phyloP scores from a whole-genome alignment of 1,284 basidiomycete genomes.

The Peniophora sp. region DNA sequence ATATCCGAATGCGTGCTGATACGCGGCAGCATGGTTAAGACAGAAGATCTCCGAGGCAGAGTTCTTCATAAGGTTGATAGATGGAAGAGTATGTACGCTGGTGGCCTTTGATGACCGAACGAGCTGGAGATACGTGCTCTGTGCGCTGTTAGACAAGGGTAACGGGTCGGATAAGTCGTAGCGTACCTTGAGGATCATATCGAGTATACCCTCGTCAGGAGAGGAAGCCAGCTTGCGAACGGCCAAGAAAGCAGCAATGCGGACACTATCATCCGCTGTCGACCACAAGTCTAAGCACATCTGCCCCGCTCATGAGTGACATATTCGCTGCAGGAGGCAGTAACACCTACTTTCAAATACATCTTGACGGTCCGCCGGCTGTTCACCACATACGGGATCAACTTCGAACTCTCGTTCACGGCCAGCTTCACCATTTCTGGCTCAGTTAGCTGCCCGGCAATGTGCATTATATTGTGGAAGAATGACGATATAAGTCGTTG shows the following conservation, averaged over 20 bases:
- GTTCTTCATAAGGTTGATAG: constrained; percentile 97
- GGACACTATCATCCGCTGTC: constrained; percentile 71
- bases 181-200: constrained; percentile 79
- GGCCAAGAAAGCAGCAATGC: constrained; percentile 86
- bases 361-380: constrained; percentile 79
- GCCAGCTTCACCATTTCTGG: constrained; percentile 65
- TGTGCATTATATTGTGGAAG: constrained; percentile 78
- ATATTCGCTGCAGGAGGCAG: background rate
- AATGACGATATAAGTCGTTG: constrained; percentile 87
- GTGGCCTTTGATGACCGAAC: constrained; percentile 81
- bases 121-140: constrained; percentile 83
- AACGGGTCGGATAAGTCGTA: constrained; percentile 2
- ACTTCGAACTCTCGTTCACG: constrained; percentile 75
- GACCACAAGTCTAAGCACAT: constrained; percentile 83
- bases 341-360: constrained; percentile 68
- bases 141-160: constrained; percentile 2
- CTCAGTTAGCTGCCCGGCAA: constrained; percentile 74
- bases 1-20: constrained; percentile 96
- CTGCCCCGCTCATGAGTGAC: constrained; percentile 26
- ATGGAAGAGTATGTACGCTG: constrained; percentile 82
- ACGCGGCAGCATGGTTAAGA: constrained; percentile 66
- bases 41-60: constrained; percentile 90
- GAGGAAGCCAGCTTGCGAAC: constrained; percentile 77
- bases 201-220: constrained; percentile 77
- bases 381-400: constrained; percentile 79